Conservation (phyloP, 1,284 basidiomycete genomes). For the Papiliotrema terrestris region DNA sequence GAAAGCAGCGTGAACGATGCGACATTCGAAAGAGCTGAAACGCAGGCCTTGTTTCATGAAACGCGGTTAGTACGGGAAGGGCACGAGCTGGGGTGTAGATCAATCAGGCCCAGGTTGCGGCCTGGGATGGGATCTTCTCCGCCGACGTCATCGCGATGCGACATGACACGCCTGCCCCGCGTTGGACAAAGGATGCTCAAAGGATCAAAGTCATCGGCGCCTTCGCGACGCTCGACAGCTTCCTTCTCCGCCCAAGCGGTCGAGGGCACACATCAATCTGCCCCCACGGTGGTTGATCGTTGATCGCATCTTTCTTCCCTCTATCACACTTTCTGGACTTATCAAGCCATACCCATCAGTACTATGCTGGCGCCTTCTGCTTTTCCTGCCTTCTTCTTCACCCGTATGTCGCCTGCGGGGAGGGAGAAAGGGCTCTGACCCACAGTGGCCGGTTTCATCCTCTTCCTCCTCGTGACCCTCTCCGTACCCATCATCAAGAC, state of each 20-base stretch:
- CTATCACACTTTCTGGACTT: not conserved
- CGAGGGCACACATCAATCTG: no score
- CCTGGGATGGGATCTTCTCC: not conserved
- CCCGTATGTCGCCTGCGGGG: constrained; percentile 24
- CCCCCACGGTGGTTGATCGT: no score
- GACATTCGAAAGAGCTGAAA: not conserved
- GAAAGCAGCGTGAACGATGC: not conserved
- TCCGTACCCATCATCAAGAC: constrained; percentile 69
- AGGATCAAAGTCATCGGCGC: not conserved
- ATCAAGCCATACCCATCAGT: not conserved
- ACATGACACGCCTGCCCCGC: not conserved
- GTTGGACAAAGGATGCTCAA: not conserved
- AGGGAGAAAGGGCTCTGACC: not conserved
- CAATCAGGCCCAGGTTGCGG: no score
- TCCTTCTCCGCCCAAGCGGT: no score
- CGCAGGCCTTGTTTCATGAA: not conserved
- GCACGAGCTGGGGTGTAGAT: no score
- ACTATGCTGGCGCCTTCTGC: constrained; percentile 36
- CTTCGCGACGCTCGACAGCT: not conserved
- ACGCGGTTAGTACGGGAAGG: no score
- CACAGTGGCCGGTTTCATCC: constrained; percentile 58
- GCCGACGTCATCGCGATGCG: not conserved
- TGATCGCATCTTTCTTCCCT: not conserved
- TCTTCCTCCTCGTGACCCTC: constrained; percentile 67
- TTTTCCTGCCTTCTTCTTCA: constrained; percentile 39